Conservation (phyloP, 768 basidiomycete species). For the Asterophora parasitica region DNA sequence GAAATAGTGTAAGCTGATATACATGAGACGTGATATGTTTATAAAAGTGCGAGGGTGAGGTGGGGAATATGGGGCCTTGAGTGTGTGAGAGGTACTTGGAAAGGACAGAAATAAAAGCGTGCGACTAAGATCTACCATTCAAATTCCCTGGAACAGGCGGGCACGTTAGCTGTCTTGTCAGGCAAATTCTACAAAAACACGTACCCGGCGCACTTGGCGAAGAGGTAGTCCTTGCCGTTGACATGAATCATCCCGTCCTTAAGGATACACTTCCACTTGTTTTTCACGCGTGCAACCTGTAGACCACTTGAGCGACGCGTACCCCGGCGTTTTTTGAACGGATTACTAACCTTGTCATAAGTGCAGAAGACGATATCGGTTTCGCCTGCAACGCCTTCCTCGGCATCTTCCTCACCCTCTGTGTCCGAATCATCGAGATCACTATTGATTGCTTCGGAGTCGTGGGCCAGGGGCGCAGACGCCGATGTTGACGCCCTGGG, state of each 20-base stretch:
- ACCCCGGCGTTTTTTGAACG: not conserved
- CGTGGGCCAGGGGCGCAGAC: constrained; percentile 34
- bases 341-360: constrained; percentile 81
- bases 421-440: constrained; percentile 95
- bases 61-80: not conserved
- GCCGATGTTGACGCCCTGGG: constrained; percentile 33
- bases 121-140: constrained; percentile 29
- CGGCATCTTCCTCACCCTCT: constrained; percentile 78
- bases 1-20: constrained; percentile 14
- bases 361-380: constrained; percentile 97
- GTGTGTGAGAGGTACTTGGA: not conserved
- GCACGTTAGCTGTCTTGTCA: not conserved
- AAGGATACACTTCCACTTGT: constrained; percentile 98
- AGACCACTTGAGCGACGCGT: constrained; percentile 4
- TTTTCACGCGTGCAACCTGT: constrained; percentile 98
- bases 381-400: constrained; percentile 68
- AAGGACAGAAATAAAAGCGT: constrained; percentile 4
- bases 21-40: constrained; percentile 7
- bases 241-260: constrained; percentile 98
- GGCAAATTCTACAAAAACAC: constrained; percentile 19
- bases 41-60: not conserved
- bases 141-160: constrained; percentile 29
- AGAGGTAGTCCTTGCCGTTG: constrained; percentile 96
- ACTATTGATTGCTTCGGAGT: constrained; percentile 89
- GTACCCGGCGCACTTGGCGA: constrained; percentile 94